A percentile compares a stretch with the other conserved stretches of the same genome.
These are phyloP conservation scores for Tetraselmis striata DNA, from an alignment of 139 green algal genomes.

Conservation along the genomic window DNA sequence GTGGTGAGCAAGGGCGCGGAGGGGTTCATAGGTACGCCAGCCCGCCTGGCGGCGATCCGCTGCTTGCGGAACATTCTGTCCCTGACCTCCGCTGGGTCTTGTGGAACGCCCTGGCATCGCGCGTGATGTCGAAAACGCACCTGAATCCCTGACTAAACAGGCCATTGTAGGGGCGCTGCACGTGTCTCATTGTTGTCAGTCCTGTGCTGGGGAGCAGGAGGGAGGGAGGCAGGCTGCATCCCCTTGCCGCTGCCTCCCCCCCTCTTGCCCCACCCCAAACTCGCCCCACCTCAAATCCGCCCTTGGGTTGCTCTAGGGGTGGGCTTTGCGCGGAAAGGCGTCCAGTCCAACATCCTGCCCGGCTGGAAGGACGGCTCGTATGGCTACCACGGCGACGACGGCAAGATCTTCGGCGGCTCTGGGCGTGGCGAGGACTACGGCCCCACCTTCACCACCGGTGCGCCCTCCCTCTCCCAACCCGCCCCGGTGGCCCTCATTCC, in stretches of 20 bases:
- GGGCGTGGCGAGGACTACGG: constrained; percentile 48
- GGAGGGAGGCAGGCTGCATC: too few species aligned
- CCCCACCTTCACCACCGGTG: constrained; percentile 44
- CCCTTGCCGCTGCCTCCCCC: too few species aligned
- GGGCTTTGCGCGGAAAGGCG: constrained; percentile 53
- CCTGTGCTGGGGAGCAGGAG: too few species aligned
- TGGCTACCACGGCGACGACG: constrained; percentile 76
- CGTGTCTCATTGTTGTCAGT: too few species aligned
- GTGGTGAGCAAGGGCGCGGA: constrained; percentile 50
- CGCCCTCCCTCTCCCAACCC: neutral
- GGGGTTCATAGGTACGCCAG: constrained; percentile 64
- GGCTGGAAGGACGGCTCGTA: constrained; percentile 80
- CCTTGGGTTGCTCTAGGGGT: constrained; percentile 48
- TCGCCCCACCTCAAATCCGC: neutral
- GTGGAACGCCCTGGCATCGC: too few species aligned
- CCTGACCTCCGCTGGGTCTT: too few species aligned
- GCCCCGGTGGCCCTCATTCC: neutral
- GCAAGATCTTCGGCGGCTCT: constrained; percentile 52
- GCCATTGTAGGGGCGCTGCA: too few species aligned
- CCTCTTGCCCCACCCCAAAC: too few species aligned
- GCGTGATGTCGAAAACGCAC: too few species aligned
- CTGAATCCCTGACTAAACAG: too few species aligned
- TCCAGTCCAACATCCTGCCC: constrained; percentile 61
- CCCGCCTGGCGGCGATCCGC: too few species aligned
- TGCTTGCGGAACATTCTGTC: too few species aligned